These are phyloP conservation scores for Phytophthora kernoviae DNA, from an alignment of 352 stramenopile genomes.

Conservation along the genomic window DNA sequence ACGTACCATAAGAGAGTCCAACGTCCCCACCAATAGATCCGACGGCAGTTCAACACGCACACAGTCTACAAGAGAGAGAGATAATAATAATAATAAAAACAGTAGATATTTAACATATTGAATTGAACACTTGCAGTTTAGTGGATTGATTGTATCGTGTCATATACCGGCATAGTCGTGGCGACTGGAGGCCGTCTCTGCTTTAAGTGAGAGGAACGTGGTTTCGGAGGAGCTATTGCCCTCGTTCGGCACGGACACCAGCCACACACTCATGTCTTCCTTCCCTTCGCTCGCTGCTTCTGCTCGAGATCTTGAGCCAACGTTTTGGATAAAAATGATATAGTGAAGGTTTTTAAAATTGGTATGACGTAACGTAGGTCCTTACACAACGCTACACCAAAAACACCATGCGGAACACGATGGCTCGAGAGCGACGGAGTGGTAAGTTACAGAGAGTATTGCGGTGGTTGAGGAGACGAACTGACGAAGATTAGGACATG, in stretches of 20 bases:
- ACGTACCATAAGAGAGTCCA: slow-evolving; percentile 96
- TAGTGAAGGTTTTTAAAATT: background rate
- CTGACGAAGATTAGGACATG: slow-evolving; percentile 34
- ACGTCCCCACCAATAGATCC: slow-evolving; percentile 95
- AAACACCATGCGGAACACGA: background rate
- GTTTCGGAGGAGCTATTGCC: slow-evolving; percentile 79
- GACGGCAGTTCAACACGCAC: slow-evolving; percentile 91
- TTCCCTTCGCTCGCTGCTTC: slow-evolving; percentile 10
- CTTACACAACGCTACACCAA: too few relatives aligned
- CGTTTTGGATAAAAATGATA: background rate
- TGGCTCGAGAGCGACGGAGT: slow-evolving; percentile 19
- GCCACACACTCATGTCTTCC: slow-evolving; percentile 62
- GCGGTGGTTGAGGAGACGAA: background rate
- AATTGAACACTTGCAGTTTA: too few relatives aligned
- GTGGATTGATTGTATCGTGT: too few relatives aligned
- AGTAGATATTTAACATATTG: background rate
- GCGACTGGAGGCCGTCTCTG: slow-evolving; percentile 78
- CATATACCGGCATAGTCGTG: slow-evolving; percentile 86
- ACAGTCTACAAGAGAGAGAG: slow-evolving; percentile 48
- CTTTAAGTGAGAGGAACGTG: slow-evolving; percentile 86
- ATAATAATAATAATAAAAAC: slow-evolving; percentile 6
- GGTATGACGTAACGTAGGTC: background rate
- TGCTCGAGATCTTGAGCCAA: slow-evolving; percentile 22
- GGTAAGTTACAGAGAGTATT: slow-evolving; percentile 18
- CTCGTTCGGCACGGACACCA: slow-evolving; percentile 88